Evolutionary conservation across 495 filamentous ascomycete genomes (phyloP), one percentile per base, ranked within the genome.

Genomic region (Pseudomonodictys pantanalensis): DNA sequence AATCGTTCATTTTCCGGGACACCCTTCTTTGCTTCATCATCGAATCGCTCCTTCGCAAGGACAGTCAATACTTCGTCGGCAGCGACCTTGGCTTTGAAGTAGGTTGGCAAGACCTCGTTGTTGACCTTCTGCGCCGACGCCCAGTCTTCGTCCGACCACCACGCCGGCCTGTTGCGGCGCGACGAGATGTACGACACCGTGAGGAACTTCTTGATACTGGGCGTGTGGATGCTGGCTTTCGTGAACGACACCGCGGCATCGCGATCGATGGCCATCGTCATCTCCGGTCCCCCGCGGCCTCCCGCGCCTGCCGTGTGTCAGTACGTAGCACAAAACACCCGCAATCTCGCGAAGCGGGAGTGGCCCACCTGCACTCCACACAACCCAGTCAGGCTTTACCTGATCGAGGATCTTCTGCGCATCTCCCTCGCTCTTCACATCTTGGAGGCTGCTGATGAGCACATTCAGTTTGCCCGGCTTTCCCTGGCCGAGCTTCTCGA

Each of bases 51-150:
- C 54, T 77, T 77, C 17, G 77, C 77, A 46, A 66, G 64, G 7
- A 80, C 78, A 54, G 85, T 86, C 58, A 92, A 74, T 41, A 78
- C 83, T 71, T 90, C 83, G 69, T 95, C 90, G 0, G 88, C 87
- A 11, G 82, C 84, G 2, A 87, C 67, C 71, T 92, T 93, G 46
- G 90, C 89, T 50, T 85, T 76, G 65, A 81, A 84, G 71, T 93
- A 93, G 1, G 72, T 75, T 42, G 83, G 78, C 3, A 90, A 74
- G 0, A 79, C 67, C 23, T 78, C 79, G 10, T 73, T 70, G 66
- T 84, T 87, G 9, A 75, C 71, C 49, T 80, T 69, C 15, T 78
- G 69, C 0, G 80, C 72, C 3, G 69, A 66, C 1, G 71, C 71
- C 81, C 84, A 86, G 26, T 78, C 73, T 15, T 77, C 79, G 18